Base-by-base conservation (phyloP, 1,139 yeast species). In the Geotrichum fermentans region DNA sequence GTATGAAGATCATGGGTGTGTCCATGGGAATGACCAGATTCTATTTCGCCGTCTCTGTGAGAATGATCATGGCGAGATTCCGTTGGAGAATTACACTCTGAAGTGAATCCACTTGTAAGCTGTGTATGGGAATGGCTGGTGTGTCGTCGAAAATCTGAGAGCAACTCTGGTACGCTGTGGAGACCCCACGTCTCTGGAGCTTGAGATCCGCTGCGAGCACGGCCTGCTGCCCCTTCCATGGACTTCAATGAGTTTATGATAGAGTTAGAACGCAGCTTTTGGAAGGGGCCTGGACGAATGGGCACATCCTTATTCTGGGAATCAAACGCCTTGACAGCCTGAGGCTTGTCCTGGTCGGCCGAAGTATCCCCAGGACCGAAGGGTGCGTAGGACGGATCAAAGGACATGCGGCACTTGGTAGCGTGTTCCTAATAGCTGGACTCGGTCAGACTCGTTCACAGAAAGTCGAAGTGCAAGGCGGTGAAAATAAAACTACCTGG, bases 121-220 rank as follows among this genome's bases (percentile, higher is more conserved):
- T 39, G 40, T 22, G 46, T 26, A 29, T 47, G 50, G 16, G 35
- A 34, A 16, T 47, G 47, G n/a, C 62, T 58, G 2, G 71, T 64
- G 53, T 68, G 71, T 28, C 69, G 54, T 45, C 66, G 66, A 53
- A 68, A 68, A 49, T 68, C 71, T 10, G 63, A 61, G 29, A 68
- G 60, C 59, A 68, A 58, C 13, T 61, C 61, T 1, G 72, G 71
- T 11, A 68, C 72, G n/a, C 68, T 62, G 51, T 59, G 68, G 32
- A 68, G 57, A 18, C 72, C 72, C 72, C 72, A 68, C 8, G 48
- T 35, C 33, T 51, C 50, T 11, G 47, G 43, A 10, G 38, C 38
- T 11, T 37, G 40, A 8, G 51, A 47, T 4, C 30, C 44, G 30
- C 44, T 47, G n/a, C 51, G 41, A n/a, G 20, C 24, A 18, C 47